A percentile compares a stretch with the other conserved stretches of the same genome.
Evolutionary conservation across 129 eudicot species (phyloP).

Genomic region (Centaurea solstitialis): DNA sequence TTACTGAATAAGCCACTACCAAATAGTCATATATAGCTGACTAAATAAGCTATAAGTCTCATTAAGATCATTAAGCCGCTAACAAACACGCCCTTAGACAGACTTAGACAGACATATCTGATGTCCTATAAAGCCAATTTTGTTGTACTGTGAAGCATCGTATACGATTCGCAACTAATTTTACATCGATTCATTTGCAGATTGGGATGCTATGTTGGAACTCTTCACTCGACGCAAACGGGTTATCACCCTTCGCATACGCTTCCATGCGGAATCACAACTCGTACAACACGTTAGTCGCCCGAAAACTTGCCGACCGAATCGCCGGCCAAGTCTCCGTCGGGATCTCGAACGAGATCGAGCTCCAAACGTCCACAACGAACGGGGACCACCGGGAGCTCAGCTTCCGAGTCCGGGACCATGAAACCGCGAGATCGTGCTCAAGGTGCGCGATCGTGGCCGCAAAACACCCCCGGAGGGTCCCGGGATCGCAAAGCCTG

Average conservation of each 20-base stretch:
- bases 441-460: constrained; percentile 61
- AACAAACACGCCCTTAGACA: too few relatives aligned
- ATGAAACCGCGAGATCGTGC: constrained; percentile 42
- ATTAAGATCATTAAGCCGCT: too few relatives aligned
- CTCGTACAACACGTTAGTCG: constrained; percentile 66
- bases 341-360: constrained; percentile 52
- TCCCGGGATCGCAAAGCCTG: constrained; percentile 57
- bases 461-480: constrained; percentile 43
- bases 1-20: too few relatives aligned
- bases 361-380: constrained; percentile 28
- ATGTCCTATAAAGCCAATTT: not conserved
- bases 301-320: constrained; percentile 61
- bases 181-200: constrained; percentile 29
- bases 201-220: constrained; percentile 80
- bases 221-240: constrained; percentile 65
- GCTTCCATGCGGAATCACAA: constrained; percentile 78
- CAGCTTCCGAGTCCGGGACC: constrained; percentile 29
- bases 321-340: constrained; percentile 68
- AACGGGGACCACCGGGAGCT: constrained; percentile 27
- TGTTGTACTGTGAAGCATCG: too few relatives aligned
- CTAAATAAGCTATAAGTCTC: too few relatives aligned
- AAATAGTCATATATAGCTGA: too few relatives aligned
- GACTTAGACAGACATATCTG: too few relatives aligned
- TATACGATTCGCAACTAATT: not conserved
- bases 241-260: constrained; percentile 72